Evolutionary conservation across 2,329 filamentous ascomycete genomes (phyloP), one percentile per base, ranked within the genome.

Genomic region (Onygenales sp.): DNA sequence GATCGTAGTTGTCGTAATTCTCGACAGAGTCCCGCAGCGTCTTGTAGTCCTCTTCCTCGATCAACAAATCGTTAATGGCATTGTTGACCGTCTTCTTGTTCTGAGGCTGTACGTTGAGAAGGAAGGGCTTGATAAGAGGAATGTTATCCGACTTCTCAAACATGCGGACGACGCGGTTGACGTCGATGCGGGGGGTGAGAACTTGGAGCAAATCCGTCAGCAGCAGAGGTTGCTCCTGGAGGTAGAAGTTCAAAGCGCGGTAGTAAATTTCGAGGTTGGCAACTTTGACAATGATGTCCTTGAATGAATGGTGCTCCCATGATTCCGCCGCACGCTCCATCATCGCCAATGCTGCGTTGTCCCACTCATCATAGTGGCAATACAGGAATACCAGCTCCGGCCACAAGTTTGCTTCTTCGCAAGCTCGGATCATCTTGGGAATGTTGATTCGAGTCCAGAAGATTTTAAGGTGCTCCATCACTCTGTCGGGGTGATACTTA

Each of bases 261-360:
- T 98, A 98, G 78, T 97, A 98, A 64, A 98, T 98, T 74, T 98
- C 94, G 66, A 98, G 75, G 75, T 98, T 98, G 65, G 91, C 89
- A 60, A 96, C 92, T 81, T 98, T 98, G 74, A 95, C 84, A 54
- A 95, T 80, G 50, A 95, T 97, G 68, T 98, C 94, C 80, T 98
- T 98, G 84, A 98, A 98, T 48, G 94, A 93, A 70, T 96, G 90
- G 75, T 98, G 93, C 71, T 98, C 94, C 93, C 93, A 98, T 1
- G 93, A 91, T 77, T 97, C 94, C 60, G 94, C 86, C 10, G 93
- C 88, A 62, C 90, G 89, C 77, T 98, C 93, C 82, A 98, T 98
- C 77, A 98, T 95, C 14, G 93, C 89, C 52, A 98, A 80, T 47
- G 91, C 90, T 44, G 93, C 93, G 66, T 98, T 97, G 73, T 98